Conservation (phyloP, 2,329 filamentous ascomycete species). For the Phialocephala sp. region DNA sequence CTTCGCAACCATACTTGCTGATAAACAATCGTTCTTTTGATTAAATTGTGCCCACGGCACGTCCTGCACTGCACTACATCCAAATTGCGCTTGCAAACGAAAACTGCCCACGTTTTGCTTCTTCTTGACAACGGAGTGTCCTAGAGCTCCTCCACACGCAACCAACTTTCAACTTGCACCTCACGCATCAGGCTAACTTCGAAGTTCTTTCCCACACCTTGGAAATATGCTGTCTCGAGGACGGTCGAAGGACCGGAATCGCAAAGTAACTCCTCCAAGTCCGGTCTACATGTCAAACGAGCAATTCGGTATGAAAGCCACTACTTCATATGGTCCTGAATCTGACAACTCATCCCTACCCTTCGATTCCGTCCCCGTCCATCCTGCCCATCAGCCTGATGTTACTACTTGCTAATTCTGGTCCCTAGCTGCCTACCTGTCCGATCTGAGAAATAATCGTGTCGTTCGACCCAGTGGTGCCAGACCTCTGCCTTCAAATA, state of each 20-base stretch:
- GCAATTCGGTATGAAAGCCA: slow-evolving; percentile 62
- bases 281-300: slow-evolving; percentile 70
- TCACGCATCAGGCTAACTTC: not conserved
- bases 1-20: not conserved
- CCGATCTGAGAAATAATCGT: slow-evolving; percentile 72
- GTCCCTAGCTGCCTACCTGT: slow-evolving; percentile 68
- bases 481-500: slow-evolving; percentile 62
- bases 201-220: not conserved
- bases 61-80: not conserved
- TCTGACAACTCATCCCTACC: not conserved
- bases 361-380: slow-evolving; percentile 10
- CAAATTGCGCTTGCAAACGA: not conserved
- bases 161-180: not conserved
- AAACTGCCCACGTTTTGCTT: not conserved
- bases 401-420: slow-evolving; percentile 26
- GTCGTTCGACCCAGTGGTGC: slow-evolving; percentile 73
- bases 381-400: slow-evolving; percentile 9
- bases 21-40: slow-evolving; percentile 18
- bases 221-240: slow-evolving; percentile 39
- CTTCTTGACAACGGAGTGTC: not conserved
- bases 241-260: slow-evolving; percentile 44
- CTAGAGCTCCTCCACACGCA: not conserved
- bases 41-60: slow-evolving; percentile 1
- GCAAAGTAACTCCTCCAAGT: slow-evolving; percentile 65
- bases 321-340: not conserved